Percentiles rank a stretch among this genome's conserved stretches.
Evolutionary conservation across 2,329 filamentous ascomycete species (phyloP).

Genomic region (Colletotrichum truncatum): DNA sequence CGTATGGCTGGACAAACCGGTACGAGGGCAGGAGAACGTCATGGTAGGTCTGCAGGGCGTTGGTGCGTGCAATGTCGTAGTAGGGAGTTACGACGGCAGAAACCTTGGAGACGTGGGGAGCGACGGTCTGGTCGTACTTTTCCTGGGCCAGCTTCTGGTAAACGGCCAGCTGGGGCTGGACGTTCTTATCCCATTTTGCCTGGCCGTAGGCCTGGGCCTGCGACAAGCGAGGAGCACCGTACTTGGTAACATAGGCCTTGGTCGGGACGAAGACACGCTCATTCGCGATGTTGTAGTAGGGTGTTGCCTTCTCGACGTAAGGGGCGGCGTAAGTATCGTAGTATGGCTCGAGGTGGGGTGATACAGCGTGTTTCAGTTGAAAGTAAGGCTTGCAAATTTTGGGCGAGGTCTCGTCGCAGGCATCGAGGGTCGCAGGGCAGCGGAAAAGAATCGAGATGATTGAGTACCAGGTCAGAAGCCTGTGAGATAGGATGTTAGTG

Average conservation of each 20-base stretch:
- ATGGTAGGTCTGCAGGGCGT: constrained; percentile 74
- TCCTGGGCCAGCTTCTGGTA: constrained; percentile 68
- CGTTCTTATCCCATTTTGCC: constrained; percentile 80
- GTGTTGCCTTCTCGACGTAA: constrained; percentile 79
- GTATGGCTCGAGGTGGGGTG: constrained; percentile 84
- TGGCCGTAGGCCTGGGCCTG: constrained; percentile 73
- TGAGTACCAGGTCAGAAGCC: constrained; percentile 86
- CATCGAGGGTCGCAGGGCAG: constrained; percentile 77
- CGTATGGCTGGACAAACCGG: constrained; percentile 77
- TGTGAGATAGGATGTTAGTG: constrained; percentile 42
- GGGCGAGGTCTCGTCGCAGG: constrained; percentile 76
- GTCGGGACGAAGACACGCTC: constrained; percentile 75
- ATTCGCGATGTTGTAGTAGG: constrained; percentile 75
- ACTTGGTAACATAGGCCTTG: constrained; percentile 72
- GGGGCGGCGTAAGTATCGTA: constrained; percentile 86
- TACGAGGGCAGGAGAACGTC: constrained; percentile 81
- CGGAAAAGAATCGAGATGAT: constrained; percentile 83
- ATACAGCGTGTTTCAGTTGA: constrained; percentile 67
- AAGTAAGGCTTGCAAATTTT: constrained; percentile 87
- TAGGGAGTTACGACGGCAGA: constrained; percentile 73
- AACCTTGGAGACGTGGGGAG: constrained; percentile 76
- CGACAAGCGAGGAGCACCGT: constrained; percentile 78
- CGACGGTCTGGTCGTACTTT: constrained; percentile 76
- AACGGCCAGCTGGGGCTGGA: constrained; percentile 78
- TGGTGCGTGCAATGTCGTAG: constrained; percentile 71